These are phyloP conservation scores for Curvularia verruculosa DNA, from an alignment of 2,329 filamentous ascomycete species.

Conservation along the genomic window DNA sequence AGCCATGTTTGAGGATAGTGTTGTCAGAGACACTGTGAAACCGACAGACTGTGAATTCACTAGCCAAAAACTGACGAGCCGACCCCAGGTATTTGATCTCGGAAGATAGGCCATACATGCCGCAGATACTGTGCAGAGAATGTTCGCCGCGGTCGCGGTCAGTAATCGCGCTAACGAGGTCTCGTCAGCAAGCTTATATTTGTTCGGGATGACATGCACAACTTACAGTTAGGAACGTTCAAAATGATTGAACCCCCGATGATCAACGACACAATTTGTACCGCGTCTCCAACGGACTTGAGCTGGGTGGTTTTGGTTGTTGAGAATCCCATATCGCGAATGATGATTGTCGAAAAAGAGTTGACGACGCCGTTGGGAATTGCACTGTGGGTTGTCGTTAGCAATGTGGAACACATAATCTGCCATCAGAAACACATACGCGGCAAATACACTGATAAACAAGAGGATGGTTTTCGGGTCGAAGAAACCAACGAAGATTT, in stretches of 20 bases:
- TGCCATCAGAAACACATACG: slow-evolving; percentile 43
- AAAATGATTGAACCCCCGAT: slow-evolving; percentile 34
- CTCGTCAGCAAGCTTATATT: slow-evolving; percentile 2
- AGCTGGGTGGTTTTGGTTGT: slow-evolving; percentile 77
- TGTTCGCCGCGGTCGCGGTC: slow-evolving; percentile 32
- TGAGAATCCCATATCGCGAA: slow-evolving; percentile 81
- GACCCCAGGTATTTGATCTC: slow-evolving; percentile 33
- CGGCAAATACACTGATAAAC: slow-evolving; percentile 52
- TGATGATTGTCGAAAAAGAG: slow-evolving; percentile 57
- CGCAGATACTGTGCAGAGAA: slow-evolving; percentile 31
- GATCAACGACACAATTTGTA: slow-evolving; percentile 49
- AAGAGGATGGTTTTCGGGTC: slow-evolving; percentile 51
- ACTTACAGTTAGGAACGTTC: slow-evolving; percentile 40
- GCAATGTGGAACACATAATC: neutral
- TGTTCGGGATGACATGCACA: neutral
- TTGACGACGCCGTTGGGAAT: slow-evolving; percentile 64
- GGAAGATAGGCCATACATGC: slow-evolving; percentile 27
- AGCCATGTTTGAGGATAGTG: slow-evolving; percentile 53
- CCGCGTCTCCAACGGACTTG: slow-evolving; percentile 63
- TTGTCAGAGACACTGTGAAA: slow-evolving; percentile 34
- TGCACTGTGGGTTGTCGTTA: neutral
- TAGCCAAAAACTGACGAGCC: slow-evolving; percentile 37
- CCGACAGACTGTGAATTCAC: slow-evolving; percentile 57
- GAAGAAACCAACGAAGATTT: slow-evolving; percentile 54
- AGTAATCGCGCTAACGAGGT: slow-evolving; percentile 29